Evolutionary conservation across 768 basidiomycete species (phyloP).

Genomic region (Termitomyces heimii): DNA sequence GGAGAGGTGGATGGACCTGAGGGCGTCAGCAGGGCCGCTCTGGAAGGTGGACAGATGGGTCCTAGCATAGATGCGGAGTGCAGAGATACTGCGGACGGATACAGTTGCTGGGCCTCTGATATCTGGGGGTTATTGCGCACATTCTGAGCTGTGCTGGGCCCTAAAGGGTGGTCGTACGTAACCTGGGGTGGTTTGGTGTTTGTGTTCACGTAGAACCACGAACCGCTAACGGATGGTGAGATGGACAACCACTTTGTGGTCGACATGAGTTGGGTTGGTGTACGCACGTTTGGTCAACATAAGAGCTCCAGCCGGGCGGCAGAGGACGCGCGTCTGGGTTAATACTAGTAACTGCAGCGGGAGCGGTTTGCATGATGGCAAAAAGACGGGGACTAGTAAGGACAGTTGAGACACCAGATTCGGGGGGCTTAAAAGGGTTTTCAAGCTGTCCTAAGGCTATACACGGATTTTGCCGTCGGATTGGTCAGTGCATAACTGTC

Average conservation of each 20-base stretch:
- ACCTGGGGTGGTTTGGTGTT: conserved; percentile 24
- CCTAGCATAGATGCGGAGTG: not conserved
- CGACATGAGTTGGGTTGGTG: not conserved
- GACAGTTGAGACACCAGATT: not conserved
- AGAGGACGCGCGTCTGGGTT: conserved; percentile 7
- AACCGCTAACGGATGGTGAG: not conserved
- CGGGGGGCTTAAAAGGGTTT: not conserved
- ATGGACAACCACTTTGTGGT: not conserved
- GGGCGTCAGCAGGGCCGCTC: not conserved
- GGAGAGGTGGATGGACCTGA: not conserved
- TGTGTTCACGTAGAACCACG: conserved; percentile 30
- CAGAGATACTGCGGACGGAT: conserved; percentile 17
- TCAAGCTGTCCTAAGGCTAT: not conserved
- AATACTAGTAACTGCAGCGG: not conserved
- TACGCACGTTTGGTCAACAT: conserved; percentile 11
- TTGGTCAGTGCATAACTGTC: not conserved
- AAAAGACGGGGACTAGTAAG: not conserved
- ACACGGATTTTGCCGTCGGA: not conserved
- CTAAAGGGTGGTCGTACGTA: conserved; percentile 27
- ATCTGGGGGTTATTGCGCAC: conserved; percentile 14
- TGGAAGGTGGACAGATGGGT: not conserved
- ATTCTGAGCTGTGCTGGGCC: conserved; percentile 8
- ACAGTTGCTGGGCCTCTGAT: conserved; percentile 36
- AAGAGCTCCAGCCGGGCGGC: conserved; percentile 11
- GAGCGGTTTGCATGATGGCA: not conserved